Conservation (phyloP, 768 basidiomycete genomes). For the Rhizopogon rudus region DNA sequence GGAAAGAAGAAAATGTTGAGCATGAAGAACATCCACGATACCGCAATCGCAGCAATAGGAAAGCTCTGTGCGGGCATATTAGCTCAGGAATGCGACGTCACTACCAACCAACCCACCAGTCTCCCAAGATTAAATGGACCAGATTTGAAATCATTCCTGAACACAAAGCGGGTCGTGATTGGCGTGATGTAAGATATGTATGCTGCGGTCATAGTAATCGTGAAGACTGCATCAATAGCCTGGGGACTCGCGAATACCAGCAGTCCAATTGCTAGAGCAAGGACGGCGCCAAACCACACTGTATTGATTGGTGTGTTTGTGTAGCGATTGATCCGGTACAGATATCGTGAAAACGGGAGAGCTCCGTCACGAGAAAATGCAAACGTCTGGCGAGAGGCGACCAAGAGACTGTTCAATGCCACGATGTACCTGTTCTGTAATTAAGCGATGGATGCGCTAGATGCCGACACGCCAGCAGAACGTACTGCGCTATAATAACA, state of each 20-base stretch:
- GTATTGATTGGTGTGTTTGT: conserved; percentile 54
- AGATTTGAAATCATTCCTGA: conserved; percentile 44
- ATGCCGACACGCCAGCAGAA: not conserved
- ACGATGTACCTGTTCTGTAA: conserved; percentile 40
- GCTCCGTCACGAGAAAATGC: conserved; percentile 68
- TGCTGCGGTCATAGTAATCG: conserved; percentile 37
- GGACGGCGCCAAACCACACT: conserved; percentile 46
- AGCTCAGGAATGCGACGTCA: not conserved
- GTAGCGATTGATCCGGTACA: conserved; percentile 50
- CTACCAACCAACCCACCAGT: not conserved
- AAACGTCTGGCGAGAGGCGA: conserved; percentile 57
- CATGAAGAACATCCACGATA: conserved; percentile 34
- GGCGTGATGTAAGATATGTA: conserved; percentile 54
- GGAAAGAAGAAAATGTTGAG: conserved; percentile 28
- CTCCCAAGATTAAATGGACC: conserved; percentile 52
- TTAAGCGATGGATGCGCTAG: not conserved
- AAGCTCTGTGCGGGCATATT: conserved; percentile 11
- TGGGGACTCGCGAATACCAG: conserved; percentile 55
- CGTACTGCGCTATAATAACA: conserved; percentile 26
- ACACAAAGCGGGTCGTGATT: conserved; percentile 45
- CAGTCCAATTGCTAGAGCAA: conserved; percentile 47
- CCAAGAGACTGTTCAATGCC: conserved; percentile 48
- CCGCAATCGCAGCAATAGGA: conserved; percentile 26
- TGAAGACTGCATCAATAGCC: conserved; percentile 58
- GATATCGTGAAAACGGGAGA: conserved; percentile 56